Evolutionary conservation across 2,329 filamentous ascomycete genomes (phyloP), one percentile per base, ranked within the genome.

Genomic region (Clarireedia monteithiana): DNA sequence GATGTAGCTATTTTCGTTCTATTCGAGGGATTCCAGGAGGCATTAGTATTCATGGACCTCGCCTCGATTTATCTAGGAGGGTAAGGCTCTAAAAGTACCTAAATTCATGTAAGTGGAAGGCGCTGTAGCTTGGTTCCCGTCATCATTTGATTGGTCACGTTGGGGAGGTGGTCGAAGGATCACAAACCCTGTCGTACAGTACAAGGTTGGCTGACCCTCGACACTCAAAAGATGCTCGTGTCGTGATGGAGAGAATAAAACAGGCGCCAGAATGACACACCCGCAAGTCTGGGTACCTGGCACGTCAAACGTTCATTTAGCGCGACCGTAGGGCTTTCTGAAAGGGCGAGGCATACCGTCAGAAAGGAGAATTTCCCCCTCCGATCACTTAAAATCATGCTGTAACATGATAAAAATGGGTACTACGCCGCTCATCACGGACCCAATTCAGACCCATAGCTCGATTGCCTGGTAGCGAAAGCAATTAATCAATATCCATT

Each of bases 241-340:
- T 53, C 26, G 53, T 45, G 53, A 50, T 55, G 53, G 47, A 42
- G 53, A 27, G 45, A 55, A 45, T 39, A 45, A 56, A 56, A 56
- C 49, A 56, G 54, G 54, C 54, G 54, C 54, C 54, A 56, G 42
- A 56, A 42, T 30, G 42, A 52, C 42, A 47, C 34, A 51, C 48
- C 54, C 48, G 71, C 71, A 10, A 71, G 70, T 5, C 63, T 74
- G 1, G 72, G 71, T 23, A 71, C 71, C 5, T 62, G 74, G 23
- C 63, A 73, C 3, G 53, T 55, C 53, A 50, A 55, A 55, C 53
- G 53, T 45, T 50, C 34, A 15, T 48, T 50, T 55, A 55, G 53
- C 53, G 53, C 53, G 53, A 50, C 39, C 47, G 47, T 50, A 50
- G 47, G 53, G 53, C 53, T 50, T 45, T 50, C 47, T 55, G 48